Evolutionary conservation across 495 filamentous ascomycete genomes (phyloP), one percentile per base, ranked within the genome.

Genomic region (Trichoderma parareesei): DNA sequence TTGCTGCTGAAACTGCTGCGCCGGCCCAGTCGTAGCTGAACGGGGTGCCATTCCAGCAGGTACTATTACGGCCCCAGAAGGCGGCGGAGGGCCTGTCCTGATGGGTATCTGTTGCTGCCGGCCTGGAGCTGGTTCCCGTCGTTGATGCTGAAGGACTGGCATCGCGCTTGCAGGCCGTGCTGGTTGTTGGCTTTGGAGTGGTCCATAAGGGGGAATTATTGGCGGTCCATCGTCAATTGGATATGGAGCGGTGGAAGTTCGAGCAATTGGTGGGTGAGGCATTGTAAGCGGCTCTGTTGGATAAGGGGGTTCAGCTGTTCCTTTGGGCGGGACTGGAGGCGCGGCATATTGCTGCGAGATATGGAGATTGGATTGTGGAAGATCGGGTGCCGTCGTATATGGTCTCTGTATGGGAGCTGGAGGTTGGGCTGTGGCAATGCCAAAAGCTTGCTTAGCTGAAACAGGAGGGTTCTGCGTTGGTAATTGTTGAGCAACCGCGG

Each of bases 61-160:
- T 13, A 57, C 53, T 11, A 57, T 38, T 8, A 57, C 53, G 3
- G 53, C 20, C 37, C 53, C 53, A 37, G 53, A 27, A 57, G 53
- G 53, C 33, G 20, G 20, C 33, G 20, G 20, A 38, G 53, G 53
- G 53, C 53, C 53, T 57, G 33, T 16, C 27, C 53, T 57, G 27
- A 57, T 37, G 5, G 53, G 53, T 27, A 57, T 57, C 53, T 57
- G 53, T n/a, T 35, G 53, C 11, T 8, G 53, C 33, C 37, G 53
- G 4, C 53, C 53, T 13, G 53, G 53, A 37, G 27, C 53, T 35
- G 27, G 14, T 37, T 27, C 53, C 11, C 20, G 20, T 57, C 33
- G 20, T 16, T 57, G 53, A 35, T 57, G 20, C 16, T 57, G 53
- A 57, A 57, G 53, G 37, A 57, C 53, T 20, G 53, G 53, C 53